Base-by-base conservation (phyloP, 73 alveolate genomes). In the Paramecium sexaurelia region DNA sequence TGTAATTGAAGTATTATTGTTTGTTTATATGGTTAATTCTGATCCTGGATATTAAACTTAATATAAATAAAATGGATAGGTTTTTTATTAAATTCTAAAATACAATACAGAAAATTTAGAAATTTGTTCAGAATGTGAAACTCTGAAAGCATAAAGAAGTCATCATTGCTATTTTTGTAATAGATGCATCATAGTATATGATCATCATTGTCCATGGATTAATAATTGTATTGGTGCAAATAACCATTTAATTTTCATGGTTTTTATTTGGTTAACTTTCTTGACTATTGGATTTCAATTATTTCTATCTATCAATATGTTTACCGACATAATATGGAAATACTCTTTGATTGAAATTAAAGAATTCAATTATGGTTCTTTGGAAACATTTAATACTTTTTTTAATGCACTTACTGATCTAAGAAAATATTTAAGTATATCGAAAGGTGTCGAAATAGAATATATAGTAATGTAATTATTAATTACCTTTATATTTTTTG, bases 141-240 rank as follows among this genome's bases (percentile, higher is more conserved):
- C 61, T 5, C 43, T 24, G 2, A 75, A 75, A 11, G 68, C 88
- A 0, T 5, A 15, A 67, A 87, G 93, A 87, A 22, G 89, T 20
- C 37, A 24, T 20, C 93, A 87, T 43, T 87, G 93, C 68, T 69
- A 66, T 40, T 39, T 87, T 68, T 87, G 93, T 24, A 87, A 87
- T 29, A 61, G 82, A 13, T 87, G 93, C 40, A 87, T 87, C 5
- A 83, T 83, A 3, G 85, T 78, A 5, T 87, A 67, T 40, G 98
- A 95, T 68, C 98, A 95, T 61, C 98, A 95, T 85, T 95, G 98
- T 35, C 98, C 98, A 10, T 95, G 98, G 98, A 92, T 95, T 5
- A 94, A 94, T 87, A 95, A 88, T 84, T 95, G 98, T 82, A 94
- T 94, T 36, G 97, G 97, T 39, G 92, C 85, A 15, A 92, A 73